Conservation (phyloP, 2,329 filamentous ascomycete genomes). For the Mollisiaceae sp. region DNA sequence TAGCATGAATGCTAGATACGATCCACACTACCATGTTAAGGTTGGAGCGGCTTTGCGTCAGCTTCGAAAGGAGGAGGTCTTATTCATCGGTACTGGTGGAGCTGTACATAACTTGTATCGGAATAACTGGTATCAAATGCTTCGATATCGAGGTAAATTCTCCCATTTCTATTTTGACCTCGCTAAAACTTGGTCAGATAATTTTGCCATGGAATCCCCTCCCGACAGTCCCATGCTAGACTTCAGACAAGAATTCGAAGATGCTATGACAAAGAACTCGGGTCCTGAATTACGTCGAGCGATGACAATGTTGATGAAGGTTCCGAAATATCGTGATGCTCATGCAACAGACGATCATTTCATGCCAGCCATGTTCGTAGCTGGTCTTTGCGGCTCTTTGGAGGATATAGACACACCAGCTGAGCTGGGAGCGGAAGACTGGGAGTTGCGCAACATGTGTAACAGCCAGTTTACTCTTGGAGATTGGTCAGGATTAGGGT, state of each 20-base stretch:
- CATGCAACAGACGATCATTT: conserved; percentile 75
- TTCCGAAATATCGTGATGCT: conserved; percentile 67
- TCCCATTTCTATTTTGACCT: too few species aligned
- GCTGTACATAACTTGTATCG: conserved; percentile 74
- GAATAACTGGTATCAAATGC: conserved; percentile 69
- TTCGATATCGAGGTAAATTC: conserved; percentile 48
- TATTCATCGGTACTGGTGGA: conserved; percentile 64
- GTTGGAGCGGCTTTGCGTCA: conserved; percentile 62
- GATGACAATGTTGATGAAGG: conserved; percentile 69
- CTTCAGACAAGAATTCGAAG: conserved; percentile 68
- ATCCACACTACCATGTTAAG: conserved; percentile 60
- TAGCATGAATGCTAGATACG: conserved; percentile 59
- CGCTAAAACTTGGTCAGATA: too few species aligned
- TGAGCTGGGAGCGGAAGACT: conserved; percentile 62
- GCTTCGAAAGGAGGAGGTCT: conserved; percentile 58
- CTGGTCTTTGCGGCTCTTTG: conserved; percentile 57
- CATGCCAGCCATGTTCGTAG: conserved; percentile 68
- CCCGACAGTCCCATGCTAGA: conserved; percentile 66
- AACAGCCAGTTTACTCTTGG: conserved; percentile 37
- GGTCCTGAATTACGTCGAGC: conserved; percentile 60
- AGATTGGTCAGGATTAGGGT: too few species aligned
- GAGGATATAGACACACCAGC: conserved; percentile 51
- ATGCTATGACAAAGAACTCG: conserved; percentile 58
- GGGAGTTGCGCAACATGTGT: conserved; percentile 56
- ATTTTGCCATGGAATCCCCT: conserved; percentile 63